A percentile compares a stretch with the other conserved stretches of the same genome.
phyloP scores from a whole-genome alignment of 2,329 filamentous ascomycete genomes.

The Colletotrichum musae region DNA sequence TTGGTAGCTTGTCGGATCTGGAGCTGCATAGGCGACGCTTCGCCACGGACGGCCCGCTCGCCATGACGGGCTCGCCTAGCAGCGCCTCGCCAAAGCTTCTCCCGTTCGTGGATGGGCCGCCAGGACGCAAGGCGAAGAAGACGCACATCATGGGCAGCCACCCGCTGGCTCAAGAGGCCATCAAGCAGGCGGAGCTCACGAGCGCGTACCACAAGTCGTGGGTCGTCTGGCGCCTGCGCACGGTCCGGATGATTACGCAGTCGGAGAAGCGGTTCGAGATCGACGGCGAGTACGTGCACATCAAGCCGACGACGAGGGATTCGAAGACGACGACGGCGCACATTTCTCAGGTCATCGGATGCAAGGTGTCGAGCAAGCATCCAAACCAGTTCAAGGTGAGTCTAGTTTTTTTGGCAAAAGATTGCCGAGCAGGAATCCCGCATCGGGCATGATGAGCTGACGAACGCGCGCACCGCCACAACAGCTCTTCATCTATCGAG shows the following conservation, averaged over 20 bases:
- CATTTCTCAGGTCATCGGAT: conserved; percentile 85
- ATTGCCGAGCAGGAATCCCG: conserved; percentile 4
- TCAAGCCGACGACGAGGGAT: conserved; percentile 78
- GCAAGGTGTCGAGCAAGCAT: conserved; percentile 85
- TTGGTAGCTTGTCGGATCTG: conserved; percentile 81
- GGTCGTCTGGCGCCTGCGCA: conserved; percentile 85
- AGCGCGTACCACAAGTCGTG: conserved; percentile 80
- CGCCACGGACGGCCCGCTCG: conserved; percentile 79
- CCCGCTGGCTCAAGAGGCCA: conserved; percentile 75
- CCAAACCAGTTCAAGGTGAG: conserved; percentile 84
- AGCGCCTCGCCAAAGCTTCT: conserved; percentile 78
- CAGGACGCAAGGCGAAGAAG: conserved; percentile 65
- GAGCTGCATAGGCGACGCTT: conserved; percentile 84
- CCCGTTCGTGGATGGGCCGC: conserved; percentile 60
- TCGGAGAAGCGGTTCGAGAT: conserved; percentile 84
- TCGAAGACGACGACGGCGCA: conserved; percentile 86
- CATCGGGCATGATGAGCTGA: conserved; percentile 11
- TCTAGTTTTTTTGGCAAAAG: conserved; percentile 17
- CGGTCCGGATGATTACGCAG: conserved; percentile 83
- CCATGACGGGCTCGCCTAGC: conserved; percentile 77
- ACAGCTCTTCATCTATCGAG: conserved; percentile 80
- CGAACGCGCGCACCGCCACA: conserved; percentile 45
- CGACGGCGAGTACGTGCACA: conserved; percentile 89
- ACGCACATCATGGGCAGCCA: conserved; percentile 70
- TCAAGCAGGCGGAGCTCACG: conserved; percentile 72